A percentile compares a stretch with the other conserved stretches of the same genome.
phyloP scores from a whole-genome alignment of 305 asterid species.

The Rubia peregrina region DNA sequence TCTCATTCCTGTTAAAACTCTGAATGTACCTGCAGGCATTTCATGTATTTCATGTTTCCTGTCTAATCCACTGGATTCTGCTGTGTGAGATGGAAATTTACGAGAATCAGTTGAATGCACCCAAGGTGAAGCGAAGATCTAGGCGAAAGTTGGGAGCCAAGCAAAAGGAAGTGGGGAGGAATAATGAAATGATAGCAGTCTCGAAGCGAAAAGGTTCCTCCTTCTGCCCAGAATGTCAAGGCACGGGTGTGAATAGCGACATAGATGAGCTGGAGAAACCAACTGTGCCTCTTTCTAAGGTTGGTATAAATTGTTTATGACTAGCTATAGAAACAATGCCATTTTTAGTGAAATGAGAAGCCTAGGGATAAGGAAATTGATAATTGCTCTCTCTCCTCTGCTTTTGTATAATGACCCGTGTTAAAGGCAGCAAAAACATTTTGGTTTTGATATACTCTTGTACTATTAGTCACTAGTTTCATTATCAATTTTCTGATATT shows the following conservation, averaged over 20 bases:
- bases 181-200: constrained; percentile 24
- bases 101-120: constrained; percentile 34
- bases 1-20: constrained; percentile 5
- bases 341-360: background rate
- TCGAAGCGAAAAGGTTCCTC: constrained; percentile 35
- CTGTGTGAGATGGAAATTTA: constrained; percentile 62
- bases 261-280: constrained; percentile 75
- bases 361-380: background rate
- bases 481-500: background rate
- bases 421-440: background rate
- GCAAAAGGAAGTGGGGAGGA: constrained; percentile 33
- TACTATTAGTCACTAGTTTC: background rate
- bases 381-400: background rate
- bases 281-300: constrained; percentile 70
- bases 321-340: background rate
- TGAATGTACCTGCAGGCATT: constrained; percentile 52
- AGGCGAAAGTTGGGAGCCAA: constrained; percentile 51
- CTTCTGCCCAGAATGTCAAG: constrained; percentile 91
- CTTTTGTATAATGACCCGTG: background rate
- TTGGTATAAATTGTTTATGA: constrained; percentile 13
- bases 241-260: constrained; percentile 53
- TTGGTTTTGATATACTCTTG: background rate
- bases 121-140: constrained; percentile 40
- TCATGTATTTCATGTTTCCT: constrained; percentile 78
- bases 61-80: constrained; percentile 85